Percentiles rank a stretch among this genome's conserved stretches.
Evolutionary conservation across 768 basidiomycete species (phyloP).

Genomic region (Daedalea quercina): DNA sequence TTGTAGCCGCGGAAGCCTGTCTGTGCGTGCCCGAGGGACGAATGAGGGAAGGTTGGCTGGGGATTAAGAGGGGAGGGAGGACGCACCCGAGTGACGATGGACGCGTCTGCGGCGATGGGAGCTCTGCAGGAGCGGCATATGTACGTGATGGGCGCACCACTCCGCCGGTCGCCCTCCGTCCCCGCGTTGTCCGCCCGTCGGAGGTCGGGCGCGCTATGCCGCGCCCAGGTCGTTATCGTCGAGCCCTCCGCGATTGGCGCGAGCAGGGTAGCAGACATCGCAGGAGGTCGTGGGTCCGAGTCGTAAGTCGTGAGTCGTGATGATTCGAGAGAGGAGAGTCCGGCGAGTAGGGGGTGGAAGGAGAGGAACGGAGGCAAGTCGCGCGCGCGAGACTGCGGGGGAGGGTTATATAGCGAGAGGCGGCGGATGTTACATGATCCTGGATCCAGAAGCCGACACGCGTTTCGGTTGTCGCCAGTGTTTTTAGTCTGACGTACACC

Average conservation of each 20-base stretch:
- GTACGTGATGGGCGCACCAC: too few species aligned
- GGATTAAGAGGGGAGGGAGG: too few species aligned
- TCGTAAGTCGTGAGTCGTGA: background rate
- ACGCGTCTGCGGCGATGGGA: background rate
- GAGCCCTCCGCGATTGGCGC: background rate
- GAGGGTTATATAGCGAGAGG: too few species aligned
- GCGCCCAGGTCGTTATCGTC: background rate
- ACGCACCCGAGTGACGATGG: background rate
- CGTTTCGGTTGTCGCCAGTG: too few species aligned
- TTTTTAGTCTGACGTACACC: too few species aligned
- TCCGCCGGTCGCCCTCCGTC: background rate
- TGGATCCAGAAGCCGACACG: too few species aligned
- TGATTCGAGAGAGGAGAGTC: background rate
- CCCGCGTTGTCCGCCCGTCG: background rate
- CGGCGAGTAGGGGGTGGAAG: background rate
- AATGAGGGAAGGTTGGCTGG: background rate
- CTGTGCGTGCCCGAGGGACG: background rate
- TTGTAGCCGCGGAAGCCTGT: constrained; percentile 42
- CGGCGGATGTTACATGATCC: too few species aligned
- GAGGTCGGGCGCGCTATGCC: background rate
- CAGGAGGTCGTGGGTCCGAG: background rate
- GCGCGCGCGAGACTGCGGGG: background rate
- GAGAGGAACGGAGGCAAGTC: background rate
- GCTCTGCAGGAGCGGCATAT: background rate
- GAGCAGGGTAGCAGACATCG: background rate